These are phyloP conservation scores for Apiospora hydei DNA, from an alignment of 2,329 filamentous ascomycete species.

Conservation along the genomic window DNA sequence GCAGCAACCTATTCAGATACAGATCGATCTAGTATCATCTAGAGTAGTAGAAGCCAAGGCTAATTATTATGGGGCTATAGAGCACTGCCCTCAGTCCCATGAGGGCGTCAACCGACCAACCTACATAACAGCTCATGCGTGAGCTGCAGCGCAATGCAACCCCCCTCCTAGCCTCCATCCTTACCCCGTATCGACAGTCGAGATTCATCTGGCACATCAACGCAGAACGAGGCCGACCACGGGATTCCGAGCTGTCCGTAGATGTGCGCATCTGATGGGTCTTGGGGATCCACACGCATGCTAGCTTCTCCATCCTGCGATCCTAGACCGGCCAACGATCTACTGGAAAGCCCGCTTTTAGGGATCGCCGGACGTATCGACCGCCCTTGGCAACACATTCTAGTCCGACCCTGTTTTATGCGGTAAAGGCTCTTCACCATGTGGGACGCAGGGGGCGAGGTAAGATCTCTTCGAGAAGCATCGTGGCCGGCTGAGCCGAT, in stretches of 20 bases:
- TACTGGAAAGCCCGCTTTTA: not conserved
- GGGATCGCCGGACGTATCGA: not conserved
- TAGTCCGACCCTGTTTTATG: not conserved
- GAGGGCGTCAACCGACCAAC: not conserved
- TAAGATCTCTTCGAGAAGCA: not conserved
- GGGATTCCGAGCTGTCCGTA: not conserved
- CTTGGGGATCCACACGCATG: not conserved
- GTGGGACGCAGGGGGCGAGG: not conserved
- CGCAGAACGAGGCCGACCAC: not conserved
- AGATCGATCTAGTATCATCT: not conserved
- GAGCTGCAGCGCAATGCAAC: not conserved
- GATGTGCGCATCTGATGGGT: not conserved
- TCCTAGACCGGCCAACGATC: not conserved
- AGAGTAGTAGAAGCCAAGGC: not conserved
- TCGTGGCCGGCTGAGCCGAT: not conserved
- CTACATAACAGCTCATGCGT: too few species aligned
- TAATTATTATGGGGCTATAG: not conserved
- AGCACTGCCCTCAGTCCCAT: not conserved
- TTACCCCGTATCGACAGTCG: not conserved
- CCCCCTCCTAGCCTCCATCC: not conserved
- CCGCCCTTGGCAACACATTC: not conserved
- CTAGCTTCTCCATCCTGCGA: not conserved
- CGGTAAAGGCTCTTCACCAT: conserved; percentile 12
- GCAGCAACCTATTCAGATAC: not conserved
- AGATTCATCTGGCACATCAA: not conserved